These are phyloP conservation scores for Saccharomyces cerevisiae DNA, from an alignment of 805 yeast genomes.

Conservation along the genomic window DNA sequence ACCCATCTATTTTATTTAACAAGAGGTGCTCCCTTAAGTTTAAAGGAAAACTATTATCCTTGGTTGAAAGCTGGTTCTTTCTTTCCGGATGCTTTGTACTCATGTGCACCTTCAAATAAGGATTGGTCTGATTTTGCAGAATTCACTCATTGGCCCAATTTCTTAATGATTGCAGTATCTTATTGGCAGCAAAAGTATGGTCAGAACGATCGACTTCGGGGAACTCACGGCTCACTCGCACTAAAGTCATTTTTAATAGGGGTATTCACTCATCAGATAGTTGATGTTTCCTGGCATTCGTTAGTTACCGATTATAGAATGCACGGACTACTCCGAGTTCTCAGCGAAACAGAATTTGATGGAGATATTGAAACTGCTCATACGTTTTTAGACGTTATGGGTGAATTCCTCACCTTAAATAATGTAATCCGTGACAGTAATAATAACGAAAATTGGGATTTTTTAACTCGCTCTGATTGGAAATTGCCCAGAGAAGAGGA, in stretches of 20 bases:
- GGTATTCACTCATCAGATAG: slow-evolving; percentile 50
- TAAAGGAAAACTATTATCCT: slow-evolving; percentile 21
- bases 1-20: slow-evolving; percentile 16
- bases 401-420: slow-evolving; percentile 46
- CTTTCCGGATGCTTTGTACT: slow-evolving; percentile 62
- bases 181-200: slow-evolving; percentile 34
- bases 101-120: slow-evolving; percentile 43
- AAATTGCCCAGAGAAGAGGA: slow-evolving; percentile 35
- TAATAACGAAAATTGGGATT: slow-evolving; percentile 7
- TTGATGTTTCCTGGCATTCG: slow-evolving; percentile 66
- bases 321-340: slow-evolving; percentile 43
- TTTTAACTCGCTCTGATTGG: slow-evolving; percentile 33
- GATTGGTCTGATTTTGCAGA: slow-evolving; percentile 41
- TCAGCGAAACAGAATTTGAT: slow-evolving; percentile 46
- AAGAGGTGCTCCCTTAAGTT: slow-evolving; percentile 26
- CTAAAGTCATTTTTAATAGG: slow-evolving; percentile 54
- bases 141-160: slow-evolving; percentile 65
- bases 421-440: slow-evolving; percentile 25
- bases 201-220: slow-evolving; percentile 1
- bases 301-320: slow-evolving; percentile 30
- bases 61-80: slow-evolving; percentile 53
- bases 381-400: slow-evolving; percentile 50
- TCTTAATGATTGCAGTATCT: slow-evolving; percentile 39
- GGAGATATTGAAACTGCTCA: slow-evolving; percentile 47
- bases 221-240: slow-evolving; percentile 19